phyloP scores from a whole-genome alignment of 2,329 filamentous ascomycete genomes.

The Aspergillus sp. region DNA sequence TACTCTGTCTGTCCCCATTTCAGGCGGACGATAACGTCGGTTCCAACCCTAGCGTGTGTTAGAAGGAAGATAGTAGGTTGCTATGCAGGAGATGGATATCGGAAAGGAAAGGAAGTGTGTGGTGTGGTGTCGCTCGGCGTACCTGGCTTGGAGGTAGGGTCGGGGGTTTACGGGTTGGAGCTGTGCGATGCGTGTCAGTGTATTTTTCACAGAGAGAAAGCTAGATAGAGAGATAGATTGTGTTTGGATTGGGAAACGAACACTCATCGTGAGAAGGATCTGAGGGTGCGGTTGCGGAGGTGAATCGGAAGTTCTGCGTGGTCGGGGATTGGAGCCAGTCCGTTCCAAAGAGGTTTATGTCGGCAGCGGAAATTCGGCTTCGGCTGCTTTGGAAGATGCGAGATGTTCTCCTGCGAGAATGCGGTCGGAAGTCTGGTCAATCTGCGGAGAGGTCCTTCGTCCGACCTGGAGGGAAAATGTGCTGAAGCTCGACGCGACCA shows the following conservation, averaged over 20 bases:
- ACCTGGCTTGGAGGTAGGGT: constrained; percentile 93
- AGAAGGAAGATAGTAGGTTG: constrained; percentile 9
- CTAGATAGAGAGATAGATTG: constrained; percentile 26
- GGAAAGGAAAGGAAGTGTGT: neutral
- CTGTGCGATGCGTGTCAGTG: constrained; percentile 45
- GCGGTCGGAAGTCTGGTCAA: constrained; percentile 18
- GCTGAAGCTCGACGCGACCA: constrained; percentile 30
- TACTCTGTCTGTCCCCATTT: constrained; percentile 99
- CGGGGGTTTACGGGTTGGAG: constrained; percentile 96
- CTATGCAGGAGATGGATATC: too few species aligned
- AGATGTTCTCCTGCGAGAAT: neutral
- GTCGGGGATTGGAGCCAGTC: constrained; percentile 10
- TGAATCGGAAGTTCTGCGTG: neutral
- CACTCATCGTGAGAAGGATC: constrained; percentile 37
- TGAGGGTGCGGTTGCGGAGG: constrained; percentile 11
- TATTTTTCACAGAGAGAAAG: neutral
- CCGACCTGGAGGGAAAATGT: constrained; percentile 38
- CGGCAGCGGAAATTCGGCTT: neutral
- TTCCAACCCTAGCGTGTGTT: constrained; percentile 69
- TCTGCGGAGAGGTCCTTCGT: constrained; percentile 16
- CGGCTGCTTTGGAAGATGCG: neutral
- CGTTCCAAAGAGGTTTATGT: constrained; percentile 1
- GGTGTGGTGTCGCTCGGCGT: constrained; percentile 45
- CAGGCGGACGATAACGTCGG: constrained; percentile 85
- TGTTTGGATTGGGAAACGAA: constrained; percentile 25